phyloP scores from a whole-genome alignment of 805 yeast genomes.

The Candida palmyrensis region DNA sequence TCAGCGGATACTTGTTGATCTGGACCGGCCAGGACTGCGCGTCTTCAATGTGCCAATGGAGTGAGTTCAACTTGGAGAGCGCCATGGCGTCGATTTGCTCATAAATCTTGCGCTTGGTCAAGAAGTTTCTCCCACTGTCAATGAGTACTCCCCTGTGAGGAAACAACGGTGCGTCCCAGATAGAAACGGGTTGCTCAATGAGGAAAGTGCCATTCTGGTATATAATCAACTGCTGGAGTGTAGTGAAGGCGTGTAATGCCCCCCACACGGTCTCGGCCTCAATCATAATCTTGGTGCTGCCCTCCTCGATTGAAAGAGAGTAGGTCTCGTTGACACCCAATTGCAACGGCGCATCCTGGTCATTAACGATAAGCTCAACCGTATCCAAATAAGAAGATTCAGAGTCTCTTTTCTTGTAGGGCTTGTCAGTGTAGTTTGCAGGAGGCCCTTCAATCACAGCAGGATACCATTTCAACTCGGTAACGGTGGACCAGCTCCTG shows the following conservation, averaged over 20 bases:
- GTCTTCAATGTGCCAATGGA: conserved; percentile 39
- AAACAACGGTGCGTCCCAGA: conserved; percentile 29
- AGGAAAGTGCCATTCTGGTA: conserved; percentile 15
- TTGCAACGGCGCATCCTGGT: conserved; percentile 22
- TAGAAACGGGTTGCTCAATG: conserved; percentile 28
- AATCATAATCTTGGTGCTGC: conserved; percentile 14
- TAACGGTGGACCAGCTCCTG: conserved; percentile 14
- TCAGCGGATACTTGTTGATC: conserved; percentile 26
- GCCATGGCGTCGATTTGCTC: conserved; percentile 37
- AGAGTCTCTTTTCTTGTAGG: conserved; percentile 1
- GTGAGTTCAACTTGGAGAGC: conserved; percentile 30
- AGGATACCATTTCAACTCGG: conserved; percentile 28
- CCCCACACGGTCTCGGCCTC: conserved; percentile 36
- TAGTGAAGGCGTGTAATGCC: conserved; percentile 34
- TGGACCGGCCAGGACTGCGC: conserved; percentile 38
- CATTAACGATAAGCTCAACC: conserved; percentile 11
- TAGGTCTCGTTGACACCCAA: conserved; percentile 35
- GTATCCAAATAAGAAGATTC: background rate
- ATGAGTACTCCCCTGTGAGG: conserved; percentile 36
- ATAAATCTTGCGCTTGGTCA: conserved; percentile 17
- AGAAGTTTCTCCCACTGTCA: conserved; percentile 35
- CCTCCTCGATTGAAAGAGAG: conserved; percentile 12
- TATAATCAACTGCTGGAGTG: conserved; percentile 36
- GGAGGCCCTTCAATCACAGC: conserved; percentile 21
- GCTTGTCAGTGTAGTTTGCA: background rate